A percentile compares a stretch with the other conserved stretches of the same genome.
These are phyloP conservation scores for Triticum monococcum DNA, from an alignment of 176 grass and related monocot species.

Conservation along the genomic window DNA sequence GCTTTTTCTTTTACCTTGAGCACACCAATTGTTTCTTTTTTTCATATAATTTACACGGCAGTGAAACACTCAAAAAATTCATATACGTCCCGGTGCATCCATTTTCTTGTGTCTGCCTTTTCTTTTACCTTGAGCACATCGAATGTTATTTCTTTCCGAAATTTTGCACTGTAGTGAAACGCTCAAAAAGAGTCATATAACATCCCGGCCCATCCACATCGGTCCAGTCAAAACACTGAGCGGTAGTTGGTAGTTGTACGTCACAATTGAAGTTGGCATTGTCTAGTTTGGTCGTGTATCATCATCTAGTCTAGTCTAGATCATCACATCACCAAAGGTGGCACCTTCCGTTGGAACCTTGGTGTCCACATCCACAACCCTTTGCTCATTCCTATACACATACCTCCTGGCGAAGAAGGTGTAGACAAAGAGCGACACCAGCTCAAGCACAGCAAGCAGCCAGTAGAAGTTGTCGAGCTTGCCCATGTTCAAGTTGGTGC, in stretches of 20 bases:
- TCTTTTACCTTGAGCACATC: no score
- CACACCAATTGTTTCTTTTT: no score
- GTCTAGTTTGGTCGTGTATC: not conserved
- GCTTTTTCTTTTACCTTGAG: no score
- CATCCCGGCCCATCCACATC: not conserved
- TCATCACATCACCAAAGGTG: not conserved
- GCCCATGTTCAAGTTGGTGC: conserved; percentile 60
- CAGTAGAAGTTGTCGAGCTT: conserved; percentile 79
- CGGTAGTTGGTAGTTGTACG: not conserved
- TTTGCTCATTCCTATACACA: conserved; percentile 55
- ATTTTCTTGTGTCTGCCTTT: no score
- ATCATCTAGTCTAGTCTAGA: not conserved
- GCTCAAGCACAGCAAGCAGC: conserved; percentile 51
- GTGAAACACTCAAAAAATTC: no score
- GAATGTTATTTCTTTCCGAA: no score
- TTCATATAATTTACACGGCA: no score
- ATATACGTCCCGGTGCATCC: no score
- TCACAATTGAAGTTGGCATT: not conserved
- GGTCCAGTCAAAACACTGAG: not conserved
- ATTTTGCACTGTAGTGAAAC: no score
- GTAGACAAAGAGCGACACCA: conserved; percentile 54
- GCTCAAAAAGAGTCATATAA: no score
- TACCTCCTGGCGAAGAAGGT: conserved; percentile 56
- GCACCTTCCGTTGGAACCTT: not conserved
- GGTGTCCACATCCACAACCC: conserved; percentile 19